Base-by-base conservation (phyloP, 2,329 filamentous ascomycete genomes). In the Aspergillus transmontanensis region DNA sequence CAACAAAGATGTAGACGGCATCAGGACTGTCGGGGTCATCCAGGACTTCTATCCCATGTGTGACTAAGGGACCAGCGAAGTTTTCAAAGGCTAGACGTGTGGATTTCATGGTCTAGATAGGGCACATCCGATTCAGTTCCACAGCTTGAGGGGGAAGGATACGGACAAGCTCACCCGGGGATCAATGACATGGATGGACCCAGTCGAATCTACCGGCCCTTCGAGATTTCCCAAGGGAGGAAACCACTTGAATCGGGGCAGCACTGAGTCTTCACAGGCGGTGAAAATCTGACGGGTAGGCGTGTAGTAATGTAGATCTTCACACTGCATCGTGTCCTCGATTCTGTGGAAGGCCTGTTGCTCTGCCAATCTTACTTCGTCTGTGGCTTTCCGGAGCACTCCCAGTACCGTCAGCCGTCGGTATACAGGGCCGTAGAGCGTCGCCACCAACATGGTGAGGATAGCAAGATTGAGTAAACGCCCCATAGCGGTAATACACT, bases 41-140 rank as follows among this genome's bases (percentile, higher is more conserved):
- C n/a, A 87, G 79, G 7, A 89, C 78, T 62, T 87, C 86, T 64
- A 89, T 86, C 1, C 87, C 87, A 65, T 89, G 87, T 0, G 87
- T 87, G 6, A 84, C 69, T 57, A 89, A 87, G 0, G 85, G 79
- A 0, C 80, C 80, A 1, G 81, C 63, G 65, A 88, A 89, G 59
- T 83, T 81, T 7, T 82, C 75, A 19, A 88, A 80, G 0, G 69
- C 65, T 3, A 89, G 77, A 26, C 81, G 78, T 51, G 75, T 79
- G 1, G 80, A 79, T 55, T 77, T 78, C 67, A 81, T 72, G 2
- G 80, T 85, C 83, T 86, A 53, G 19, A n/a, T n/a, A 12, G 14
- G 9, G 28, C 59, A 23, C 39, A 16, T 50, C 10, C 9, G 51
- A 19, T 39, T 58, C 34, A 51, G 41, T n/a, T 39, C 30, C 11